Evolutionary conservation across 2,329 filamentous ascomycete species (phyloP), one percentile per base, ranked within the genome.

Genomic region (Trichoderma citrinoviride): DNA sequence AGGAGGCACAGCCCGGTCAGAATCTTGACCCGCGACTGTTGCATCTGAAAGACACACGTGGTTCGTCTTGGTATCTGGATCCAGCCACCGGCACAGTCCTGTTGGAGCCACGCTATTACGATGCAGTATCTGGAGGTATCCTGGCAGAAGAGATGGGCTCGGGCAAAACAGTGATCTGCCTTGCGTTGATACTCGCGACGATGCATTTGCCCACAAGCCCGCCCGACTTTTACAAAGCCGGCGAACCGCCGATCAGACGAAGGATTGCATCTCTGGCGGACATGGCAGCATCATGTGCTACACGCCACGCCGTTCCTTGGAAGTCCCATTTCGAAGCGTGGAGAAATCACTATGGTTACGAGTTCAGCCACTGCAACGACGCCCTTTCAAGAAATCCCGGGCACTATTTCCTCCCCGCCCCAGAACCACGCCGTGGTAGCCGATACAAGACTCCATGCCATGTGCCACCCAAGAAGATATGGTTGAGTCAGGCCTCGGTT

Each of bases 151-250:
- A 91, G 68, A 93, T 93, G 90, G 90, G 89, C 6, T 79, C 85
- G 0, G 93, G 94, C 0, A 98, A 97, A 78, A 97, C 94, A 0
- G 77, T 97, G 27, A 96, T 97, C 12, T 94, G 90, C 68, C 78
- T 98, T 19, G 83, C 89, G 7, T 78, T 92, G 2, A 87, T 97
- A 44, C 80, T 96, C 27, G 88, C 92, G 3, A 96, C 92, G 0
- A 87, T 85, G 70, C 81, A 87, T 37, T 84, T 93, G 67, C 84
- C 87, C 12, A 85, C 91, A 5, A 77, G 81, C 19, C 84, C 90
- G 3, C 89, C 93, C 2, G 82, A 87, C 3, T 74, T 88, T 61
- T 85, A 89, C 71, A 78, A 83, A 69, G 49, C 72, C 65, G 67
- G 75, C 64, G 71, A 80, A 56, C 69, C 77, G 46, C 79, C 72